phyloP scores from a whole-genome alignment of 164 flowering plant species.

The Sedum album region DNA sequence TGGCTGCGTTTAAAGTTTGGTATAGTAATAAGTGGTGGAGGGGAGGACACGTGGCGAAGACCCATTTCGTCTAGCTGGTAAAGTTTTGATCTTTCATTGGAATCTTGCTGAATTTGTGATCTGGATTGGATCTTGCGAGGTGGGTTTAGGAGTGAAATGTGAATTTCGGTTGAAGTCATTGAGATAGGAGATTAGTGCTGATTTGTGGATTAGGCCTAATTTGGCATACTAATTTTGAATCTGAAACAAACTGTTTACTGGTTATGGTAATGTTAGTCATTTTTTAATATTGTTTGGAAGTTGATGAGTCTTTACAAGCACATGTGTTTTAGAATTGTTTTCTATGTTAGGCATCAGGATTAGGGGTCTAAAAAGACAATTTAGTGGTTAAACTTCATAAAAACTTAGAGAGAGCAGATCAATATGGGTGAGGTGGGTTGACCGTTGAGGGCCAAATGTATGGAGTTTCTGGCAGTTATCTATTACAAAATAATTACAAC shows the following conservation, averaged over 20 bases:
- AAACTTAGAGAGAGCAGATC: too few relatives aligned
- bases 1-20: not conserved
- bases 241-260: not conserved
- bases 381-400: too few relatives aligned
- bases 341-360: too few relatives aligned
- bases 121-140: not conserved
- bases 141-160: not conserved
- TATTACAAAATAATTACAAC: too few relatives aligned
- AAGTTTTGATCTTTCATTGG: not conserved
- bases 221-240: not conserved
- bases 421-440: too few relatives aligned
- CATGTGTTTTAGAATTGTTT: too few relatives aligned
- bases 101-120: not conserved
- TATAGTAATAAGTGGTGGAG: not conserved
- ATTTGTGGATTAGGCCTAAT: not conserved
- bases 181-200: not conserved
- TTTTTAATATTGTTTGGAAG: too few relatives aligned
- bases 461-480: too few relatives aligned
- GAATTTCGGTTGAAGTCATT: too few relatives aligned
- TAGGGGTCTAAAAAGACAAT: too few relatives aligned
- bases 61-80: not conserved
- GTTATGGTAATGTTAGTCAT: not conserved
- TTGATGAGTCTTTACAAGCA: too few relatives aligned
- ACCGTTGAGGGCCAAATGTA: too few relatives aligned
- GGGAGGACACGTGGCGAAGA: not conserved